Evolutionary conservation across 1,284 basidiomycete species (phyloP).

Genomic region (Marasmius oreades): DNA sequence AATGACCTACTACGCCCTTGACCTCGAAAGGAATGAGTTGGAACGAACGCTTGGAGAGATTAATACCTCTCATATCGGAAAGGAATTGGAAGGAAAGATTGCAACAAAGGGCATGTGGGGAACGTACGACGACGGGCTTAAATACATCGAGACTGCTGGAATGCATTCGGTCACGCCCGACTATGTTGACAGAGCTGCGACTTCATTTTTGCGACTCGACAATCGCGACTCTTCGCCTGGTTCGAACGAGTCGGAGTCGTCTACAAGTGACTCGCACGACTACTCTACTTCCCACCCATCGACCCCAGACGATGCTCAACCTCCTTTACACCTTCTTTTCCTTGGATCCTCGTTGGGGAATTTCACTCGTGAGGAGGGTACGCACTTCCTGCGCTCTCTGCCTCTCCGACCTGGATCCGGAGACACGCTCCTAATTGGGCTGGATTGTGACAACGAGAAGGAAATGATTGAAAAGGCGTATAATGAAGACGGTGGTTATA

Average conservation of each 20-base stretch:
- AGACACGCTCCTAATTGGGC: slow-evolving; percentile 75
- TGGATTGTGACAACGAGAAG: slow-evolving; percentile 80
- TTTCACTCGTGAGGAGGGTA: slow-evolving; percentile 75
- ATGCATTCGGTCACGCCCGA: slow-evolving; percentile 26
- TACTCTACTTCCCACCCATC: slow-evolving; percentile 28
- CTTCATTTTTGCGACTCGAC: background rate
- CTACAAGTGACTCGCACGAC: slow-evolving; percentile 23
- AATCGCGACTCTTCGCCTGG: slow-evolving; percentile 30
- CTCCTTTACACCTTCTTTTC: slow-evolving; percentile 82
- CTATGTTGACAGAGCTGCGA: background rate
- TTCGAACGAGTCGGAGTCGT: slow-evolving; percentile 26
- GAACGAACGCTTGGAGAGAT: slow-evolving; percentile 78
- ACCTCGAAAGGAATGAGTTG: slow-evolving; percentile 86
- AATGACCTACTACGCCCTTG: slow-evolving; percentile 90
- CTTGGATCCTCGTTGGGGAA: slow-evolving; percentile 95
- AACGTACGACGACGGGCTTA: slow-evolving; percentile 83
- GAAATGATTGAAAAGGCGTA: slow-evolving; percentile 76
- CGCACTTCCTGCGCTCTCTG: slow-evolving; percentile 74
- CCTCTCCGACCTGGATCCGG: slow-evolving; percentile 73
- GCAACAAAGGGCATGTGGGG: slow-evolving; percentile 82
- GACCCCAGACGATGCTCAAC: slow-evolving; percentile 31
- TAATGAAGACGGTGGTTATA: slow-evolving; percentile 79
- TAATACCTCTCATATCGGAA: slow-evolving; percentile 58
- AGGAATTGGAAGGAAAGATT: slow-evolving; percentile 66
- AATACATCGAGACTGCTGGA: slow-evolving; percentile 60